Base-by-base conservation (phyloP, 2,329 filamentous ascomycete genomes). In the Colletotrichum tanaceti region DNA sequence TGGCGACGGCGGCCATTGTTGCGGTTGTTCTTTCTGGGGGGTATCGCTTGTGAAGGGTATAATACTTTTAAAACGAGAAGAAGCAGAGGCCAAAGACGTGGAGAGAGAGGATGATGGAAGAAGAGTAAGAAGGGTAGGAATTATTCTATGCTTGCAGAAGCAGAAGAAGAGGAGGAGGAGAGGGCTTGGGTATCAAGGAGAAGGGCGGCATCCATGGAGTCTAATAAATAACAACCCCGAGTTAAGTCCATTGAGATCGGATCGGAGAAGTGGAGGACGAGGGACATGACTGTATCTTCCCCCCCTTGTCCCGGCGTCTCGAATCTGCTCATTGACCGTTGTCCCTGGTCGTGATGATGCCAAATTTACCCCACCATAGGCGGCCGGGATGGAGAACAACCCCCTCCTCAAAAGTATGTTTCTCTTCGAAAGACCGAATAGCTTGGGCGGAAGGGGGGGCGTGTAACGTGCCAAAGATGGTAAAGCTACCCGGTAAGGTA, bases 1-100 rank as follows among this genome's bases (percentile, higher is more conserved):
- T 49, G 68, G 57, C 57, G 57, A 28, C 57, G 57, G 57, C 46
- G 20, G 91, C 85, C 94, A 96, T 96, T 71, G 49, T 63, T 59
- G 57, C 49, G 50, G 35, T 49, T 63, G 20, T 43, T 24, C 43
- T 47, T 38, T 20, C 32, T n/a, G 41, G 24, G 24, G 65, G 54
- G 59, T 69, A 60, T 64, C 53, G 35, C n/a, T 39, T 28, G 24
- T 41, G 55, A 35, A 35, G 66, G 61, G 62, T 69, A 69, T 69
- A 66, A 64, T 65, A 49, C 65, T 68, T 64, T 49, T 47, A 41
- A 63, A 14, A 24, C 41, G 44, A 63, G 61, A 54, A 20, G 32
- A 41, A 22, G 28, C 22, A 43, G 11, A 55, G 39, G 16, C 61
- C 18, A 43, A 35, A 50, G 41, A 20, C 58, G 53, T 2, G 14